Evolutionary conservation across 495 filamentous ascomycete genomes (phyloP).

Genomic region (Trichoderma orchidacearum): DNA sequence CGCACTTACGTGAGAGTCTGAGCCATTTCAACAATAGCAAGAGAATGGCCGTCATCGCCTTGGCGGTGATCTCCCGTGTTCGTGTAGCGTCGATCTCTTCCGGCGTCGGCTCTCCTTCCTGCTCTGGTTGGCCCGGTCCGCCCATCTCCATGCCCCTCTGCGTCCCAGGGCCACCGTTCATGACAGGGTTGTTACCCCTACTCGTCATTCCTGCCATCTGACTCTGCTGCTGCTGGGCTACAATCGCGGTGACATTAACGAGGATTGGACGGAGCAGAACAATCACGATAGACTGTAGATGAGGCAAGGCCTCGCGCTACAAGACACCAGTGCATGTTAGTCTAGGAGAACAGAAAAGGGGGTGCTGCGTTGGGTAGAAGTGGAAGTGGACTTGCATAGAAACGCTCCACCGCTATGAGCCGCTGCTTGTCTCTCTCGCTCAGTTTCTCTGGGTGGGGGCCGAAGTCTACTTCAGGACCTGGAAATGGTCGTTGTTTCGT

Average conservation of each 20-base stretch:
- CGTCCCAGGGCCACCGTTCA: conserved; percentile 16
- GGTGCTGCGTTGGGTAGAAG: neutral
- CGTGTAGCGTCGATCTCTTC: conserved; percentile 73
- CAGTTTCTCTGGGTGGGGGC: conserved; percentile 31
- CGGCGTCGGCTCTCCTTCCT: conserved; percentile 21
- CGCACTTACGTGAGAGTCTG: conserved; percentile 72
- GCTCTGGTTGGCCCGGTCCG: conserved; percentile 17
- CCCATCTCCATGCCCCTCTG: neutral
- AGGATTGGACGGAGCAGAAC: conserved; percentile 80
- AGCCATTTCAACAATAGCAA: conserved; percentile 90
- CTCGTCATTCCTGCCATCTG: conserved; percentile 18
- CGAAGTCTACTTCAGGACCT: conserved; percentile 30
- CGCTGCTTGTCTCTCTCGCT: conserved; percentile 45
- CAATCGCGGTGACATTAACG: conserved; percentile 57
- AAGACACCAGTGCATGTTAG: neutral
- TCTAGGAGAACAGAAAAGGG: conserved; percentile 3
- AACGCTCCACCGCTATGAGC: conserved; percentile 60
- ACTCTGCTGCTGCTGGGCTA: conserved; percentile 14
- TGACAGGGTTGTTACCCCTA: conserved; percentile 13
- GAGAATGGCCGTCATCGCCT: conserved; percentile 78
- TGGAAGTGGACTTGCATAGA: conserved; percentile 56
- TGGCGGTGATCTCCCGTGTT: conserved; percentile 71
- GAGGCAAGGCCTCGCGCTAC: conserved; percentile 59
- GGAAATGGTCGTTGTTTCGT: conserved; percentile 3
- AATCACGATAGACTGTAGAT: conserved; percentile 88